Evolutionary conservation across 768 basidiomycete species (phyloP).

Genomic region (Tylopilus plumbeoviolaceoides): DNA sequence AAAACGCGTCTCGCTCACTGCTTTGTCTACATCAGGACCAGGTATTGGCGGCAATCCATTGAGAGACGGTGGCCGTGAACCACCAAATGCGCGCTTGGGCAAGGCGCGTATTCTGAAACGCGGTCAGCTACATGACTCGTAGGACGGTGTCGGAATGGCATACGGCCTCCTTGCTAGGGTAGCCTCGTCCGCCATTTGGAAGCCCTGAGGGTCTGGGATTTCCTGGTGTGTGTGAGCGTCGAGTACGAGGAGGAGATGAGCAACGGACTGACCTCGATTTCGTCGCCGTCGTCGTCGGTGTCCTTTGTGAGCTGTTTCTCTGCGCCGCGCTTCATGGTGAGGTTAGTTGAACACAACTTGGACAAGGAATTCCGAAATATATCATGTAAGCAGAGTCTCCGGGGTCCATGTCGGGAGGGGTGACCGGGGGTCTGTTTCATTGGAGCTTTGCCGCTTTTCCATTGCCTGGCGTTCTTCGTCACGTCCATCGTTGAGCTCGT

Average conservation of each 20-base stretch:
- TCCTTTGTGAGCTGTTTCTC: conserved; percentile 68
- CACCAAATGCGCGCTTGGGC: conserved; percentile 45
- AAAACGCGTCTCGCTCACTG: conserved; percentile 22
- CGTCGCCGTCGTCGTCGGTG: conserved; percentile 35
- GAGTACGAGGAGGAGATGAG: background rate
- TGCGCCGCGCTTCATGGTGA: conserved; percentile 68
- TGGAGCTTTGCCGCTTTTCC: background rate
- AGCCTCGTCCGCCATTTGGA: conserved; percentile 59
- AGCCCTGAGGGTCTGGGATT: conserved; percentile 37
- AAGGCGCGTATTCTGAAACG: conserved; percentile 56
- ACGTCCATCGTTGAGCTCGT: conserved; percentile 6
- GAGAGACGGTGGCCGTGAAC: conserved; percentile 21
- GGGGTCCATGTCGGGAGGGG: conserved; percentile 8
- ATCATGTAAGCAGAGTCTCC: conserved; percentile 18
- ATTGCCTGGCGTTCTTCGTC: background rate
- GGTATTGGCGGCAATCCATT: conserved; percentile 25
- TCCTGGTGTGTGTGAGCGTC: conserved; percentile 34
- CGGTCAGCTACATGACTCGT: conserved; percentile 8
- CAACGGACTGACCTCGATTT: conserved; percentile 24
- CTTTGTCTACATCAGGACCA: conserved; percentile 21
- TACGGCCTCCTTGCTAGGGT: conserved; percentile 55
- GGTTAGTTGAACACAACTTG: background rate
- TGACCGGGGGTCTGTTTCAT: conserved; percentile 5
- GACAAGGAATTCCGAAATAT: conserved; percentile 4
- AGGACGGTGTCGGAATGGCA: conserved; percentile 21